These are phyloP conservation scores for Salix arbutifolia DNA, from an alignment of 345 rosid species.

Conservation along the genomic window DNA sequence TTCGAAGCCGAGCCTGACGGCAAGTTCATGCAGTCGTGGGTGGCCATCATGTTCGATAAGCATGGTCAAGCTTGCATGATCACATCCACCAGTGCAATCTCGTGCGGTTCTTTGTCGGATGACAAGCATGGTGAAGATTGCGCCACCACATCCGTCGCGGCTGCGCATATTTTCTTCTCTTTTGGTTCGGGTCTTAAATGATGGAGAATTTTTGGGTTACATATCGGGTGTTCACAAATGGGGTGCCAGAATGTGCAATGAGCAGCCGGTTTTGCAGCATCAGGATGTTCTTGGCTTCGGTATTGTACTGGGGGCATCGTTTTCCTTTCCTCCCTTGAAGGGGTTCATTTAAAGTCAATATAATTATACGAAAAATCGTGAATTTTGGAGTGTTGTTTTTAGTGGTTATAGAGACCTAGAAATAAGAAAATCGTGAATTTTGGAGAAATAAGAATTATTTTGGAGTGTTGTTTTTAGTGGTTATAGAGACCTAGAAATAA, in stretches of 20 bases:
- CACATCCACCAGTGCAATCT: background rate
- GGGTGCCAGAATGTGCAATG: background rate
- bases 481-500: background rate
- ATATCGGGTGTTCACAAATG: background rate
- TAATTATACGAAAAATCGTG: background rate
- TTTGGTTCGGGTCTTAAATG: background rate
- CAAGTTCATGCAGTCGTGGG: background rate
- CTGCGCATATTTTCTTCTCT: background rate
- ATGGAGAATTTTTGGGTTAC: background rate
- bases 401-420: background rate
- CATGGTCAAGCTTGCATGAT: background rate
- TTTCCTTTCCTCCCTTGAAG: background rate
- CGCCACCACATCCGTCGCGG: background rate
- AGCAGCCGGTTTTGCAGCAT: constrained; percentile 15
- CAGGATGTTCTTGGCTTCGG: background rate
- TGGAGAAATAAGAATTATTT: too few species aligned
- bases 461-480: background rate
- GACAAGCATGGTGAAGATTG: background rate
- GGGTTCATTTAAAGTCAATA: background rate
- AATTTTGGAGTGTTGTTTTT: background rate
- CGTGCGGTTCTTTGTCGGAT: too few species aligned
- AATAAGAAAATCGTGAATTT: too few species aligned
- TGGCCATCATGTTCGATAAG: background rate
- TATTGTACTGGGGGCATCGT: background rate
- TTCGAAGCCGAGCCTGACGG: background rate